phyloP scores from a whole-genome alignment of 164 flowering plant species.

The Vitis riparia region DNA sequence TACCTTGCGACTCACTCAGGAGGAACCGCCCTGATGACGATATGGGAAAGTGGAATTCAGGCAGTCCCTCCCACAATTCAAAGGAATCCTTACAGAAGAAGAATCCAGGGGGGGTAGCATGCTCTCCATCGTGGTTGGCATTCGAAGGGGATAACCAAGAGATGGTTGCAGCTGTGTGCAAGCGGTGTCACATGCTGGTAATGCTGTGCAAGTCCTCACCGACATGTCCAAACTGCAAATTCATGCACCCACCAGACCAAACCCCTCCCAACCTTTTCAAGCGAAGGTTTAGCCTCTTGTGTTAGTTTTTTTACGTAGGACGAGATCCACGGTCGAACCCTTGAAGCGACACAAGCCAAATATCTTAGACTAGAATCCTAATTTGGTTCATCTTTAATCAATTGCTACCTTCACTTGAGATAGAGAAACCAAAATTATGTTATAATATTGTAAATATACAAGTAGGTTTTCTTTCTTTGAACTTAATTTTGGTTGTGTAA shows the following conservation, averaged over 20 bases:
- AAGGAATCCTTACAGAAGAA: slow-evolving; percentile 1
- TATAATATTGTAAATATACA: no score
- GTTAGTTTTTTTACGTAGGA: slow-evolving; percentile 24
- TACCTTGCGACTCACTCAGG: slow-evolving; percentile 35
- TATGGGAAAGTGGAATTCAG: background rate
- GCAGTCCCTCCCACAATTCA: background rate
- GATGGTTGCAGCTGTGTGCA: slow-evolving; percentile 85
- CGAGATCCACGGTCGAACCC: no score
- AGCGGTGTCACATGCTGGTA: slow-evolving; percentile 83
- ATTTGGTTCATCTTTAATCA: no score
- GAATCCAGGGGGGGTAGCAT: background rate
- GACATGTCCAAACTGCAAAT: slow-evolving; percentile 90
- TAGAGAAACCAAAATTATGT: no score
- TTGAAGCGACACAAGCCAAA: no score
- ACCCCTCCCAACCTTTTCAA: slow-evolving; percentile 34
- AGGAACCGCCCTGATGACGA: slow-evolving; percentile 8
- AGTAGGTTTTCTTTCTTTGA: no score
- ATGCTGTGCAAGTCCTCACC: slow-evolving; percentile 85
- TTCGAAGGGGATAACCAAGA: slow-evolving; percentile 48
- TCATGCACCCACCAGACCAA: slow-evolving; percentile 63
- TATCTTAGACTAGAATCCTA: no score
- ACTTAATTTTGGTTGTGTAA: no score
- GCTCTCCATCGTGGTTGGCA: slow-evolving; percentile 45
- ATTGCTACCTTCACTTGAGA: no score
- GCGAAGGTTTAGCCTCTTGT: slow-evolving; percentile 38